phyloP scores from a whole-genome alignment of 2,329 filamentous ascomycete species.

The Ophiostoma populinum region DNA sequence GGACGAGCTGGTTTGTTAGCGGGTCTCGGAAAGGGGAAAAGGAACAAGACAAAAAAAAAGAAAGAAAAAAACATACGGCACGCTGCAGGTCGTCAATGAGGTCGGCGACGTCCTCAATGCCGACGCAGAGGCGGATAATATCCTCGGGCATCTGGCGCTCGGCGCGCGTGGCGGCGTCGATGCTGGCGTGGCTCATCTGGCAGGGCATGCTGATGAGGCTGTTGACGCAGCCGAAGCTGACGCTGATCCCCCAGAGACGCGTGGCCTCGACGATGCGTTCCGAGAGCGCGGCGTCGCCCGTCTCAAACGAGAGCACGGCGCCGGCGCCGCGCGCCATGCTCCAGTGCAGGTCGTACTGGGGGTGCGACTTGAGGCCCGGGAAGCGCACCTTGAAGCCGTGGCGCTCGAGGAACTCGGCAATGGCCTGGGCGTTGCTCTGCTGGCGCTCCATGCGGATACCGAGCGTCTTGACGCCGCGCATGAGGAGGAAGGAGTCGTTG shows the following conservation, averaged over 20 bases:
- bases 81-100: conserved; percentile 82
- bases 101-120: conserved; percentile 86
- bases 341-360: conserved; percentile 92
- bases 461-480: conserved; percentile 90
- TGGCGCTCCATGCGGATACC: conserved; percentile 99
- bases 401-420: conserved; percentile 79
- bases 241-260: conserved; percentile 82
- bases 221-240: conserved; percentile 97
- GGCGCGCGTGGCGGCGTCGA: conserved; percentile 80
- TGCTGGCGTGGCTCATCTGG: conserved; percentile 97
- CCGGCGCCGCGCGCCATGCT: conserved; percentile 88
- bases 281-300: conserved; percentile 64
- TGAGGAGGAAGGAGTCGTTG: conserved; percentile 89
- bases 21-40: not conserved
- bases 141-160: conserved; percentile 92
- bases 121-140: conserved; percentile 86
- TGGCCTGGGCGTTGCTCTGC: conserved; percentile 76
- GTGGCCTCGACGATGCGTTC: conserved; percentile 91
- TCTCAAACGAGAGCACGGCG: conserved; percentile 91
- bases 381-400: conserved; percentile 92
- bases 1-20: conserved; percentile 47
- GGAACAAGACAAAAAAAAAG: not conserved
- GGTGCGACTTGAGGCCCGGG: conserved; percentile 83
- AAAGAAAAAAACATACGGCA: conserved; percentile 46
- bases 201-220: conserved; percentile 98